A percentile compares a stretch with the other conserved stretches of the same genome.
Evolutionary conservation across 169 alveolate species (phyloP).

Genomic region (Cyclospora cayetanensis): DNA sequence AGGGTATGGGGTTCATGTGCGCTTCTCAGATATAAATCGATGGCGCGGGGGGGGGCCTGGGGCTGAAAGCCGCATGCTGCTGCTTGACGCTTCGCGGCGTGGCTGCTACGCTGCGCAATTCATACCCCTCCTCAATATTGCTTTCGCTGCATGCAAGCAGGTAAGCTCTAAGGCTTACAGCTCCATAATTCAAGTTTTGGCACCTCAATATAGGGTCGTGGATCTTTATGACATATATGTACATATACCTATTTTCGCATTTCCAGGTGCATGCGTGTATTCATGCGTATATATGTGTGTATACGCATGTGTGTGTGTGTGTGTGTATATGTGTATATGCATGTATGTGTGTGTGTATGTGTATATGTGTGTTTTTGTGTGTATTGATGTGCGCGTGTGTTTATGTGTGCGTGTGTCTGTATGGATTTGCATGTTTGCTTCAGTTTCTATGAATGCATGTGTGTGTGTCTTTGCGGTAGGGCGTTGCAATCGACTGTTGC

Average conservation of each 20-base stretch:
- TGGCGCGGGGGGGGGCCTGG: neutral
- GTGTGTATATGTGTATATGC: neutral
- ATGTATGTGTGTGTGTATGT: neutral
- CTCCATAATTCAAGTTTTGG: no score
- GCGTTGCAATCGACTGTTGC: constrained; percentile 30
- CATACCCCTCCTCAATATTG: neutral
- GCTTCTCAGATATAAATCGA: neutral
- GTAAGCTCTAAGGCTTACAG: no score
- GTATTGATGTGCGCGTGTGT: neutral
- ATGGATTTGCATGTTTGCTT: neutral
- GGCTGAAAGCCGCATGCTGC: neutral
- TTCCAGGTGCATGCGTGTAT: neutral
- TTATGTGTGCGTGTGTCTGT: neutral
- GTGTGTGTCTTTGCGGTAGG: neutral
- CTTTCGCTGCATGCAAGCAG: neutral
- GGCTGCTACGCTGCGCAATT: neutral
- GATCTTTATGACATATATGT: no score
- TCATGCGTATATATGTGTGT: neutral
- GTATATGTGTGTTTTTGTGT: neutral
- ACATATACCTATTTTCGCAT: neutral
- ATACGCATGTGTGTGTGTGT: neutral
- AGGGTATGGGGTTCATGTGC: neutral
- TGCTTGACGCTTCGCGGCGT: neutral
- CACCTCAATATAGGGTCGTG: no score
- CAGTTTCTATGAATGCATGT: neutral